Base-by-base conservation (phyloP, 2,329 filamentous ascomycete species). In the Hortaea sp. region DNA sequence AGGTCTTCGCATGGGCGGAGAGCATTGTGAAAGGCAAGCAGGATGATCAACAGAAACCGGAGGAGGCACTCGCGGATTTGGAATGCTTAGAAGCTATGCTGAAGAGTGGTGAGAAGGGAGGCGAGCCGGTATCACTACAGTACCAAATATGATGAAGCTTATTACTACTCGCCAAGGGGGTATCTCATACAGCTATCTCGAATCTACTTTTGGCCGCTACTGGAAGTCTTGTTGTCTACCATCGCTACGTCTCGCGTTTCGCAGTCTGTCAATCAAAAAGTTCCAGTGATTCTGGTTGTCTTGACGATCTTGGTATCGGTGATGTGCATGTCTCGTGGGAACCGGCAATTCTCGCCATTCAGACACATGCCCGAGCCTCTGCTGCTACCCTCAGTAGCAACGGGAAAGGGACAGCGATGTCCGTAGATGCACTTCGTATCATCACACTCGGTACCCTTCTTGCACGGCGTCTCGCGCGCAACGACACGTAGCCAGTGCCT, bases 391-490 rank as follows among this genome's bases (percentile, higher is more conserved):
- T 57, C 59, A 41, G 59, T 66, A 9, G 57, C 50, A 11, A 56
- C 54, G 0, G 69, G 70, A 50, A 76, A 75, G 12, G 77, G 76
- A 56, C 78, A 82, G 32, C 75, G 72, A 61, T 82, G 79, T 20
- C 79, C 79, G 56, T 81, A 81, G 43, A 81, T 81, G 63, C 79
- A 82, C 48, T 74, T 74, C 1, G 70, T 60, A 49, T 82, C 78
- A 43, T 76, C 68, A 55, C 79, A 82, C 10, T 69, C 69, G 42
- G 72, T 68, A 7, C 77, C 77, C 55, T 76, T 75, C 47, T 70
- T 70, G 57, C 79, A 82, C 27, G 78, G 77, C 3, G 76, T 78
- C 76, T 81, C 79, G 43, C 79, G 73, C 41, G 78, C 77, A 13
- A 82, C 75, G 27, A 76, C 72, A 28, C 71, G 70, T 45, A 82